Evolutionary conservation across 371 early-diverging fungal species (phyloP), one percentile per base, ranked within the genome.

Genomic region (Syncephalastrum monosporum): DNA sequence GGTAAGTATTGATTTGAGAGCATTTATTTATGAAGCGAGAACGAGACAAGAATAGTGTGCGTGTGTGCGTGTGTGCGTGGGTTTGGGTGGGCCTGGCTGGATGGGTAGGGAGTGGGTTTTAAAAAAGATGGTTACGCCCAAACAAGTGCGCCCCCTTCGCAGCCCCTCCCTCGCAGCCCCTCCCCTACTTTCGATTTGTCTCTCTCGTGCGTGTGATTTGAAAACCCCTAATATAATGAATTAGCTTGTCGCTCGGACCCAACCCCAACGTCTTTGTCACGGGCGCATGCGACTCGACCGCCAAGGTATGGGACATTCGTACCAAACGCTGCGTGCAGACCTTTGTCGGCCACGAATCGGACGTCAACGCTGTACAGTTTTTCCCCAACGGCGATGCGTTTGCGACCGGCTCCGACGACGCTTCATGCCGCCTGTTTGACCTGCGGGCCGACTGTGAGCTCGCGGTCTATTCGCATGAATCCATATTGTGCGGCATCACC

Each of bases 221-320:
- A 42, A 33, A 10, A 33, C 38, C 38, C 38, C 38, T 33, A 33
- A 33, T 10, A 33, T 10, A 33, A 8, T 16, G 29, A n/a, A 27
- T 2, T 64, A 88, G 91, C 65, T 69, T 99, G 49, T 94, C 96
- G 53, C 74, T 97, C 57, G 83, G 89, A 12, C 92, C 96, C 3
- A 91, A 94, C 74, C 93, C 94, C 53, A 94, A 92, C 71, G 85
- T 95, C 27, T 98, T 99, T 77, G 98, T 97, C 4, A 91, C 94
- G 7, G 99, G 96, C 62, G 98, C 96, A 51, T 99, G 99, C 71
- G 99, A 99, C 72, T 88, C 97, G n/a, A 95, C 98, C 3, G 93
- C 98, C 43, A 97, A 97, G 77, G 89, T 99, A 12, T 99, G 99
- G 99, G 99, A 99, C 72, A 96, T 98, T 58, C 83, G 99, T 57